Conservation (phyloP, 2,329 filamentous ascomycete genomes). For the Fusarium goolgardi region DNA sequence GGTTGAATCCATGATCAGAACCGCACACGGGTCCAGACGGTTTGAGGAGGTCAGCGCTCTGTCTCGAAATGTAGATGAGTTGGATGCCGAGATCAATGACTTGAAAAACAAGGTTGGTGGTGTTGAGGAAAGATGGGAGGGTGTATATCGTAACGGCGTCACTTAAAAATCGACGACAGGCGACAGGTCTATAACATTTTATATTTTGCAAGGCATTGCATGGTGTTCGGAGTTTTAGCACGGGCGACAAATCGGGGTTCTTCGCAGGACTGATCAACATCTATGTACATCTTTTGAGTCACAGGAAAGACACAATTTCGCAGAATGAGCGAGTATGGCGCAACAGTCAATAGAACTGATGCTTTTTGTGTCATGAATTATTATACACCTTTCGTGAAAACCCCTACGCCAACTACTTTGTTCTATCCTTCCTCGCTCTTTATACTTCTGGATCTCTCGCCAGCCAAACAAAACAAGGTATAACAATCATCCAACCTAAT, state of each 20-base stretch:
- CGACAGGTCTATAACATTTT: constrained; percentile 1
- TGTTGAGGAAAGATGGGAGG: constrained; percentile 71
- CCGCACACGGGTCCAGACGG: constrained; percentile 78
- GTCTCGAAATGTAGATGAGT: constrained; percentile 82
- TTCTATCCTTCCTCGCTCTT: constrained; percentile 1
- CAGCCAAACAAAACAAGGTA: constrained; percentile 9
- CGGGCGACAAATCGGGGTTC: constrained; percentile 13
- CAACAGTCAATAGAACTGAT: constrained; percentile 16
- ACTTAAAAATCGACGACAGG: constrained; percentile 15
- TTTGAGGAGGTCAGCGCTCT: constrained; percentile 90
- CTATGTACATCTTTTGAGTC: constrained; percentile 7
- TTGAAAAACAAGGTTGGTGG: constrained; percentile 73
- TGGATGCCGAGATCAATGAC: constrained; percentile 80
- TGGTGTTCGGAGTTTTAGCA: constrained; percentile 49
- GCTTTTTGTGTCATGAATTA: constrained; percentile 30
- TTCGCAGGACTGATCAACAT: constrained; percentile 11
- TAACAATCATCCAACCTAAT: constrained; percentile 21
- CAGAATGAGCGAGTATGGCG: constrained; percentile 2
- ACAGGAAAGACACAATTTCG: not conserved
- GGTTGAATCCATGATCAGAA: constrained; percentile 85
- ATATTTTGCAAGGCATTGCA: constrained; percentile 49
- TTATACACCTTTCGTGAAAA: constrained; percentile 33
- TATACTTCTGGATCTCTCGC: constrained; percentile 4
- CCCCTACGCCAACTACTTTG: constrained; percentile 4
- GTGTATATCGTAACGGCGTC: constrained; percentile 57